Evolutionary conservation across 2,329 filamentous ascomycete genomes (phyloP).

Genomic region (Sordariomycetes sp.): DNA sequence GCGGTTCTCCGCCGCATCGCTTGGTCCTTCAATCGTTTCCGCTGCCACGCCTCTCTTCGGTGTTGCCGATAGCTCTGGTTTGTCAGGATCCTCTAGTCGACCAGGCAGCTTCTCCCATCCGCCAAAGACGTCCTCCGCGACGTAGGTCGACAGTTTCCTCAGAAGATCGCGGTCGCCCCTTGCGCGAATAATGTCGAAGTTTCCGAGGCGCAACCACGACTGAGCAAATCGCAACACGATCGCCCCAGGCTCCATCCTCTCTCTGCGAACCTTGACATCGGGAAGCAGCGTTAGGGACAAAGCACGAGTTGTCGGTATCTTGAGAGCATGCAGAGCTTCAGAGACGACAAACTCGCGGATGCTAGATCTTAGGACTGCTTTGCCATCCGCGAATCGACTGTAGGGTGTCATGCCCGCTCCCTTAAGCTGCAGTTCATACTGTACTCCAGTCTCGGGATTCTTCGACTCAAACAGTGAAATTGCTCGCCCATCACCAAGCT

Average conservation of each 20-base stretch:
- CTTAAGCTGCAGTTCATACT: slow-evolving; percentile 91
- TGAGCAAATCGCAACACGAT: slow-evolving; percentile 90
- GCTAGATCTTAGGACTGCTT: slow-evolving; percentile 83
- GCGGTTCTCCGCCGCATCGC: slow-evolving; percentile 68
- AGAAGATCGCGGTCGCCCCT: slow-evolving; percentile 70
- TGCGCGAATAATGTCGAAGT: slow-evolving; percentile 82
- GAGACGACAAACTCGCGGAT: slow-evolving; percentile 92
- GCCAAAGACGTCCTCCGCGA: slow-evolving; percentile 77
- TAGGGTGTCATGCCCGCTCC: slow-evolving; percentile 91
- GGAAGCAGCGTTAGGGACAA: slow-evolving; percentile 73
- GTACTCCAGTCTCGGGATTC: slow-evolving; percentile 58
- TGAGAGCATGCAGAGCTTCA: slow-evolving; percentile 76
- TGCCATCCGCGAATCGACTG: slow-evolving; percentile 91
- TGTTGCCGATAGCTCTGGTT: slow-evolving; percentile 28
- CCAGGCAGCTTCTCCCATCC: slow-evolving; percentile 81
- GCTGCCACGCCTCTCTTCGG: slow-evolving; percentile 44
- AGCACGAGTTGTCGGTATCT: slow-evolving; percentile 80
- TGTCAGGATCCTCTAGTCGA: slow-evolving; percentile 41
- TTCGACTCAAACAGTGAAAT: slow-evolving; percentile 90
- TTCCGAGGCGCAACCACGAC: slow-evolving; percentile 88
- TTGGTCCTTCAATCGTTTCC: slow-evolving; percentile 55
- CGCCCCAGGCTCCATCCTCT: slow-evolving; percentile 79
- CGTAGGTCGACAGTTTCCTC: slow-evolving; percentile 67
- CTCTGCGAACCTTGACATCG: slow-evolving; percentile 62
- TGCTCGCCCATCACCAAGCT: slow-evolving; percentile 87